Evolutionary conservation across 805 yeast genomes (phyloP).

Genomic region (Yarrowia yakushimensis): DNA sequence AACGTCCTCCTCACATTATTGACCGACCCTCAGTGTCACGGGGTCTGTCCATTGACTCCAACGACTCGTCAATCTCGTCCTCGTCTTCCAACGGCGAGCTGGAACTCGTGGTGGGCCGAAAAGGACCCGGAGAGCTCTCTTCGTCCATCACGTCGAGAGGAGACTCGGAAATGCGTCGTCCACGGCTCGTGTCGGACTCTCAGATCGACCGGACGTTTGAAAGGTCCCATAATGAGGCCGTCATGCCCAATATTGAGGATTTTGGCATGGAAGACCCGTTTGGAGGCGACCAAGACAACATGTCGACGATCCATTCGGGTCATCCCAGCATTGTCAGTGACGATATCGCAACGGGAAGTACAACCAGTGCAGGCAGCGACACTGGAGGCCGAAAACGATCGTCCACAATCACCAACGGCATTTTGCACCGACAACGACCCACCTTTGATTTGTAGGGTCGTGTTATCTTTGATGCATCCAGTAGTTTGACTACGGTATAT

Average conservation of each 20-base stretch:
- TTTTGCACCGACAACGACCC: slow-evolving; percentile 21
- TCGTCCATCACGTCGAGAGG: slow-evolving; percentile 1
- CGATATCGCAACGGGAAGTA: neutral
- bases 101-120: slow-evolving; percentile 6
- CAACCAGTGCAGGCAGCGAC: neutral
- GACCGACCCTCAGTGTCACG: slow-evolving; percentile 8
- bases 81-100: slow-evolving; percentile 20
- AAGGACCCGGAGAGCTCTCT: neutral
- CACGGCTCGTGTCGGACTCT: slow-evolving; percentile 10
- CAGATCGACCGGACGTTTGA: slow-evolving; percentile 9
- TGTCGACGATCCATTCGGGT: slow-evolving; percentile 14
- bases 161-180: neutral
- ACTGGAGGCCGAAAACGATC: slow-evolving; percentile 14
- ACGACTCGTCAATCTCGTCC: slow-evolving; percentile 21
- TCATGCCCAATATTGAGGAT: slow-evolving; percentile 16
- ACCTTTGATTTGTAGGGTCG: slow-evolving; percentile 16
- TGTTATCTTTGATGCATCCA: too few relatives aligned
- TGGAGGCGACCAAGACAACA: slow-evolving; percentile 4
- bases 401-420: slow-evolving; percentile 4
- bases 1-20: slow-evolving; percentile 8
- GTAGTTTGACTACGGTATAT: too few relatives aligned
- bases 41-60: slow-evolving; percentile 20
- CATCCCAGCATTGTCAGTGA: neutral
- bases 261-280: slow-evolving; percentile 6
- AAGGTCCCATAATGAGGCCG: neutral